A percentile compares a stretch with the other conserved stretches of the same genome.
Evolutionary conservation across 352 stramenopile genomes (phyloP).

Genomic region (Phytophthora sp.): DNA sequence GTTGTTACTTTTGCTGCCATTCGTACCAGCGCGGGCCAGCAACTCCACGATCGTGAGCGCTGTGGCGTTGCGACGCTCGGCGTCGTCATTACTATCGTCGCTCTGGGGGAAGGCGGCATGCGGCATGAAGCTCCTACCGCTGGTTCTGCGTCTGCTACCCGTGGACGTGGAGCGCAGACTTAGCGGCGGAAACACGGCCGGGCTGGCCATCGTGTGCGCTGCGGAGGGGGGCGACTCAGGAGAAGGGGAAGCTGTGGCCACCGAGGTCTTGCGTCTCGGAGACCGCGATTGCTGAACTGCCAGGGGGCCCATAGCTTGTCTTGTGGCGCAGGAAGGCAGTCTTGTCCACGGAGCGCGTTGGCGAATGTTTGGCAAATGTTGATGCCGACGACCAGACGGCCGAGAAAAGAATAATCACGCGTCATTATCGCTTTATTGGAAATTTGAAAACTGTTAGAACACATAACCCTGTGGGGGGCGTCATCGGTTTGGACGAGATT

Average conservation of each 20-base stretch:
- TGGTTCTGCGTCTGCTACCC: not conserved
- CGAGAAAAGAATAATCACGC: constrained; percentile 46
- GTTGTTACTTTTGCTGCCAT: constrained; percentile 11
- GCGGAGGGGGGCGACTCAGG: constrained; percentile 3
- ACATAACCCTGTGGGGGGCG: not conserved
- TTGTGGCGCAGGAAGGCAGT: not conserved
- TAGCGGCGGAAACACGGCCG: constrained; percentile 37
- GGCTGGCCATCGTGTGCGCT: constrained; percentile 15
- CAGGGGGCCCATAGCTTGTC: constrained; percentile 24
- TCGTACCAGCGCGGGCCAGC: constrained; percentile 26
- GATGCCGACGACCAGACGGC: constrained; percentile 35
- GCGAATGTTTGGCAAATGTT: constrained; percentile 50
- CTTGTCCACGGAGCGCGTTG: constrained; percentile 28
- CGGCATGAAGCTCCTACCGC: constrained; percentile 23
- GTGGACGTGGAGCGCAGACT: constrained; percentile 28
- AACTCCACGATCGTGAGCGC: constrained; percentile 51
- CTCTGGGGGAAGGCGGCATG: constrained; percentile 30
- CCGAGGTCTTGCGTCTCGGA: constrained; percentile 18
- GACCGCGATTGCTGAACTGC: constrained; percentile 37
- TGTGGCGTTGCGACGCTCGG: constrained; percentile 43
- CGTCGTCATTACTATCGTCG: constrained; percentile 37
- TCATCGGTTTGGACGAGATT: not conserved
- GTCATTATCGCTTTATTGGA: constrained; percentile 1
- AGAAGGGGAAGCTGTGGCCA: constrained; percentile 6
- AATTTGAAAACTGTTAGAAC: constrained; percentile 17